Base-by-base conservation (phyloP, 345 rosid species). In the Eucalyptus dawsonii region DNA sequence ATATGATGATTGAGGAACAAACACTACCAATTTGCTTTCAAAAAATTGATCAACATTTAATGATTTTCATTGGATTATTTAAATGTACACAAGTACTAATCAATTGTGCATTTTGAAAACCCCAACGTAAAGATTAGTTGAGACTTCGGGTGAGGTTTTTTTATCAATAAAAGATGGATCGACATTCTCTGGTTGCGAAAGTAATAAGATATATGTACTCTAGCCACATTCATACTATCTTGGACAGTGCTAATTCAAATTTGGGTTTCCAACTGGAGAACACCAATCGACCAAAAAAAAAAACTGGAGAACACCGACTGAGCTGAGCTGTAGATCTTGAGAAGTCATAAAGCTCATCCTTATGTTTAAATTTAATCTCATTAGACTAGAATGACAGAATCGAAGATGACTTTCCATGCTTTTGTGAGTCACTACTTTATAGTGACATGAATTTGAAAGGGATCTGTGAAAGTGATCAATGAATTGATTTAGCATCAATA, bases 391-490 rank as follows among this genome's bases (percentile, higher is more conserved):
- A 60, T 6, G 15, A 60, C 6, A 60, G 1, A 60, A 60, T 60
- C 0, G 16, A 27, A 25, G 27, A n/a, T 11, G 29, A 13, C 14
- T 25, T 27, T 60, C 4, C 67, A 14, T 5, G 2, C 14, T 60
- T 60, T 60, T 16, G 1, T 60, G 15, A 27, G n/a, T 60, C 15
- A 60, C 31, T 27, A 27, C 8, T 14, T 60, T 27, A 12, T 1
- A 27, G 31, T 15, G 0, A 60, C 4, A 0, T 27, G 27, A 56
- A 8, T 27, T 8, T 19, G 2, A 19, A 53, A 53, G 24, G 4
- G 4, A 53, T 53, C 0, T 53, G 27, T 54, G 60, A 22, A 54
- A 54, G 11, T 9, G 6, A 22, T 54, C 3, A 0, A 5, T 4
- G 1, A 54, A 54, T 54, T 22, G 27, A 54, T 54, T 54, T 54